A percentile compares a stretch with the other conserved stretches of the same genome.
These are phyloP conservation scores for Diaporthe sp. DNA, from an alignment of 2,329 filamentous ascomycete species.

Conservation along the genomic window DNA sequence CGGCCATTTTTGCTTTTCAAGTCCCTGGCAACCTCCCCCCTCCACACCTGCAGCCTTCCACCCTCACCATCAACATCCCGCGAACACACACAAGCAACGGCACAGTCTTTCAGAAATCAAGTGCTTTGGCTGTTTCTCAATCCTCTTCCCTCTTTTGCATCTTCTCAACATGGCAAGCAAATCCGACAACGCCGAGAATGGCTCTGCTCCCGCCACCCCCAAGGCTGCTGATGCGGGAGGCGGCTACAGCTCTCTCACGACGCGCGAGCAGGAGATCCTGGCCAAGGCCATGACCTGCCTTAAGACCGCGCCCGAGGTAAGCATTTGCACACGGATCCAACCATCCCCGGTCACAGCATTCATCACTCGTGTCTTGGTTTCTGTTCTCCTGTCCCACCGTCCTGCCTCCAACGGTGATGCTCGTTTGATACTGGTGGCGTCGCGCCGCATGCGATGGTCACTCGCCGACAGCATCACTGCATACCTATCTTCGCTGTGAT, in stretches of 20 bases:
- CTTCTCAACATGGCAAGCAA: neutral
- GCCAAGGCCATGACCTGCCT: slow-evolving; percentile 34
- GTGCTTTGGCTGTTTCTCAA: too few relatives aligned
- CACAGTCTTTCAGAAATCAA: neutral
- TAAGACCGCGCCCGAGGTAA: slow-evolving; percentile 38
- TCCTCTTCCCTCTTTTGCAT: neutral
- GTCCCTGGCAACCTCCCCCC: slow-evolving; percentile 8
- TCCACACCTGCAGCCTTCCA: slow-evolving; percentile 15
- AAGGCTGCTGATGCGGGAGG: slow-evolving; percentile 21
- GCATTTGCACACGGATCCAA: neutral
- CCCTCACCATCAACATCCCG: neutral
- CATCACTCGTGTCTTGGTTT: neutral
- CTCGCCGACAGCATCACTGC: neutral
- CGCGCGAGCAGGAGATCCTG: slow-evolving; percentile 53
- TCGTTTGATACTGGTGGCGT: neutral
- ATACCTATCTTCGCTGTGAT: neutral
- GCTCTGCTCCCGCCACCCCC: neutral
- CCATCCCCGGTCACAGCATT: neutral
- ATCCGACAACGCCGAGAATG: slow-evolving; percentile 19
- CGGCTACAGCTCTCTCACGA: slow-evolving; percentile 22
- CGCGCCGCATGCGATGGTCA: neutral
- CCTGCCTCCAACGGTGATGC: neutral
- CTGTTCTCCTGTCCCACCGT: neutral
- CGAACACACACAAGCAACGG: neutral
- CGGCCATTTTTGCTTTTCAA: slow-evolving; percentile 14